These are phyloP conservation scores for Phylloporus scabripes DNA, from an alignment of 768 basidiomycete genomes.

Conservation along the genomic window DNA sequence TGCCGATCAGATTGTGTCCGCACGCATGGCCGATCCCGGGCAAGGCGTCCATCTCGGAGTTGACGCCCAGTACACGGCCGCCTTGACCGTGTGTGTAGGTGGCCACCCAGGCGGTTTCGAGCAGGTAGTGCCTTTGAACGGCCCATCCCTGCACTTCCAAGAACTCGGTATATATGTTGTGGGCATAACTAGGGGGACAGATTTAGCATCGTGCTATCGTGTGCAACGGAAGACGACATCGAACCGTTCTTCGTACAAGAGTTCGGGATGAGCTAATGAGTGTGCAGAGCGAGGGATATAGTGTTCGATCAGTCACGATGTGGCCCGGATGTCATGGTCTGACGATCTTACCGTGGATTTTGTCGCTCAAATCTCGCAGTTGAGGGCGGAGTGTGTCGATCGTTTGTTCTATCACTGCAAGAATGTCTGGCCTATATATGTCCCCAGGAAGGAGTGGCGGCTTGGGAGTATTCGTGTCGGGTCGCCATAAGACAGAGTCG, in stretches of 20 bases:
- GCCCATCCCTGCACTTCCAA: conserved; percentile 61
- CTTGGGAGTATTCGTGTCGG: conserved; percentile 22
- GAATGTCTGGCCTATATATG: conserved; percentile 54
- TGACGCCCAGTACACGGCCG: conserved; percentile 68
- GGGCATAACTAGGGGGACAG: conserved; percentile 48
- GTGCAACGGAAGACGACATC: conserved; percentile 7
- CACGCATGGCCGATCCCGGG: conserved; percentile 64
- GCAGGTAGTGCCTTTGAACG: conserved; percentile 54
- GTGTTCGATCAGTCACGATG: conserved; percentile 4
- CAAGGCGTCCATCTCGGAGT: conserved; percentile 76
- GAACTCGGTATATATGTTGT: conserved; percentile 64
- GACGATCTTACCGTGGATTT: conserved; percentile 55
- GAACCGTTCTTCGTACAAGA: conserved; percentile 63
- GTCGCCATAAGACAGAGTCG: conserved; percentile 37
- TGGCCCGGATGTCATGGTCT: not conserved
- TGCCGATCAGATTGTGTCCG: conserved; percentile 81
- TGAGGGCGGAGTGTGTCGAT: conserved; percentile 51
- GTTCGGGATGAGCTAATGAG: conserved; percentile 61
- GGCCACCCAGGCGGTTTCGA: conserved; percentile 79
- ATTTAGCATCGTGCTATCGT: conserved; percentile 1
- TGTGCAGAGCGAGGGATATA: too few relatives aligned
- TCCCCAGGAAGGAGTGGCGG: conserved; percentile 25
- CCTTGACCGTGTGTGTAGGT: conserved; percentile 59
- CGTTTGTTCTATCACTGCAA: conserved; percentile 52
- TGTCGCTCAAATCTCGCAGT: conserved; percentile 58